Evolutionary conservation across 2,329 filamentous ascomycete genomes (phyloP).

Genomic region (Fusarium tjaetaba): DNA sequence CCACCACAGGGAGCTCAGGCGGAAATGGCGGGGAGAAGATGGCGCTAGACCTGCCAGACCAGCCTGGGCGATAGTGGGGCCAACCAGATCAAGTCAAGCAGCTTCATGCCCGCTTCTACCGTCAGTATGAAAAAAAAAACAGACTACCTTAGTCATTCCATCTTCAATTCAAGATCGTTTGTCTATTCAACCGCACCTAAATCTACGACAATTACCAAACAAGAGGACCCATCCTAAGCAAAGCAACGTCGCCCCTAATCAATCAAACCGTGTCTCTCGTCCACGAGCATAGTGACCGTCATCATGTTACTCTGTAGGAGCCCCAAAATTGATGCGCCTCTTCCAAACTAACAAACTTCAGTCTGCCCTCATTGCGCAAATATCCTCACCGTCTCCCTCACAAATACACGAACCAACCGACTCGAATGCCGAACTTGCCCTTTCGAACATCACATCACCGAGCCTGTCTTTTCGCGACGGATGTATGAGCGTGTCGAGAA

Average conservation of each 20-base stretch:
- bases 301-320: conserved; percentile 73
- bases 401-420: conserved; percentile 73
- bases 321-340: neutral
- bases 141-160: neutral
- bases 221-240: neutral
- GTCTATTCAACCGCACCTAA: neutral
- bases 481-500: conserved; percentile 87
- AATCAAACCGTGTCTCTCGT: neutral
- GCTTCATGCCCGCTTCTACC: neutral
- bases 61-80: conserved; percentile 13
- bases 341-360: conserved; percentile 46
- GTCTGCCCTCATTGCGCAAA: conserved; percentile 88
- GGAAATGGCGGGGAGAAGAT: conserved; percentile 29
- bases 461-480: conserved; percentile 82
- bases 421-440: conserved; percentile 97
- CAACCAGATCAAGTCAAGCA: conserved; percentile 23
- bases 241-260: neutral
- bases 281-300: conserved; percentile 18
- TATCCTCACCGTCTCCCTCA: conserved; percentile 77
- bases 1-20: conserved; percentile 5
- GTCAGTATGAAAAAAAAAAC: neutral
- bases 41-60: conserved; percentile 20
- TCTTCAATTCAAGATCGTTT: neutral
- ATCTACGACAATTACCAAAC: neutral
- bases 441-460: conserved; percentile 85